These are phyloP conservation scores for Cladophialophora immunda DNA, from an alignment of 2,329 filamentous ascomycete genomes.

Conservation along the genomic window DNA sequence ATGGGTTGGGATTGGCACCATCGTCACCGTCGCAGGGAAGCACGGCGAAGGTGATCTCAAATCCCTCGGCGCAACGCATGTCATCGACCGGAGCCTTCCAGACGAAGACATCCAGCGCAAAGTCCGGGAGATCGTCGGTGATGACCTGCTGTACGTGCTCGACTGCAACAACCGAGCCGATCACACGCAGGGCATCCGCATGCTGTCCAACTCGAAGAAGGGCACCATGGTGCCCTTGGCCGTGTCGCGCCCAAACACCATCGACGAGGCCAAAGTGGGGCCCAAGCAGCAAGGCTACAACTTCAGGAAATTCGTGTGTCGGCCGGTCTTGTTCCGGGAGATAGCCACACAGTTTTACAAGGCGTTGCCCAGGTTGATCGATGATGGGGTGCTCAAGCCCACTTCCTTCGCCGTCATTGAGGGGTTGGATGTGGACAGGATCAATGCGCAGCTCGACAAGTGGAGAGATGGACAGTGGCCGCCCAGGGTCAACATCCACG, in stretches of 20 bases:
- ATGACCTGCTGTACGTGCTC: constrained; percentile 14
- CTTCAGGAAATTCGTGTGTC: constrained; percentile 4
- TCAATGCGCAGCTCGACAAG: constrained; percentile 2
- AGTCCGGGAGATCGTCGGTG: constrained; percentile 1
- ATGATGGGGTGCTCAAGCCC: constrained; percentile 1
- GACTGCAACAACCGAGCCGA: constrained; percentile 7
- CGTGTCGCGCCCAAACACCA: neutral
- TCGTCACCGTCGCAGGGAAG: constrained; percentile 1
- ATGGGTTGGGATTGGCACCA: constrained; percentile 13
- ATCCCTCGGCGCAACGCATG: neutral
- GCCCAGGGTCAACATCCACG: constrained; percentile 10
- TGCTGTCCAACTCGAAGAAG: constrained; percentile 11
- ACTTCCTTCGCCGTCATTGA: constrained; percentile 1
- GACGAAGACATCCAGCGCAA: constrained; percentile 7
- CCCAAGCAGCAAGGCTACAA: constrained; percentile 7
- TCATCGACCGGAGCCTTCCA: constrained; percentile 1
- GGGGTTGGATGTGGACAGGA: constrained; percentile 5
- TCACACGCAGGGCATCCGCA: constrained; percentile 4
- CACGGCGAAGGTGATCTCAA: neutral
- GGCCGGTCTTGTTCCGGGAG: neutral
- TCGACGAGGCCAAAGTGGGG: constrained; percentile 8
- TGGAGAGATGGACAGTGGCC: constrained; percentile 9
- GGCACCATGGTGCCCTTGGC: constrained; percentile 11
- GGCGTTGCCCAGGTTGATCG: constrained; percentile 1
- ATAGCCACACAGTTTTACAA: neutral